Percentiles rank a stretch among this genome's conserved stretches.
Conservation (phyloP, 2,329 filamentous ascomycete species). For the Xylaria polymorpha region DNA sequence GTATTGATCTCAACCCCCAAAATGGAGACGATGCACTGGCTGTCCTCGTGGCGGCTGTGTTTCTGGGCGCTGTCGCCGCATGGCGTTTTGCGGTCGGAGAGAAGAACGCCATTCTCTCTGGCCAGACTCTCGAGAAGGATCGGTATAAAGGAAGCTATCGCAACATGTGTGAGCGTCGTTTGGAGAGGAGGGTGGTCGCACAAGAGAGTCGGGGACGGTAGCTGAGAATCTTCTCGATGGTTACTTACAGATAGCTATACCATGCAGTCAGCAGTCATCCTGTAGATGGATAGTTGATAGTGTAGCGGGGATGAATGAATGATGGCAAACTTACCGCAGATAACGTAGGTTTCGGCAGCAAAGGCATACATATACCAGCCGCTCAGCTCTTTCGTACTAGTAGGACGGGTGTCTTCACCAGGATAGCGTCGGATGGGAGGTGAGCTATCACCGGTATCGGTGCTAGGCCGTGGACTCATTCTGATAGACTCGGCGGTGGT, state of each 20-base stretch:
- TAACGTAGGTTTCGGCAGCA: conserved; percentile 95
- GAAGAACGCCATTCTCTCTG: conserved; percentile 87
- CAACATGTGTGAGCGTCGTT: conserved; percentile 36
- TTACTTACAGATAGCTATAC: conserved; percentile 48
- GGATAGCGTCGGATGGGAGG: conserved; percentile 68
- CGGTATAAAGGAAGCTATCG: conserved; percentile 88
- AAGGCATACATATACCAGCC: conserved; percentile 98
- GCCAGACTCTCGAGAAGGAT: conserved; percentile 95
- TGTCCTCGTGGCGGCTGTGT: conserved; percentile 56
- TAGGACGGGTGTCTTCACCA: conserved; percentile 89
- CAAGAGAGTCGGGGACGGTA: background rate
- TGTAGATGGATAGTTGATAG: background rate
- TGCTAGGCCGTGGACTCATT: conserved; percentile 54
- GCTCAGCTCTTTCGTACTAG: conserved; percentile 84
- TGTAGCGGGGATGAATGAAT: background rate
- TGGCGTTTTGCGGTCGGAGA: conserved; percentile 79
- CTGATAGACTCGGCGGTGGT: conserved; percentile 54
- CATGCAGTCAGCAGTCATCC: conserved; percentile 19
- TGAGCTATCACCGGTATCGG: conserved; percentile 52
- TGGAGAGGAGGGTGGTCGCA: background rate
- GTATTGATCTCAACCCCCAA: conserved; percentile 91
- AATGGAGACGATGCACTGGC: conserved; percentile 85
- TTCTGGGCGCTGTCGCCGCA: conserved; percentile 75
- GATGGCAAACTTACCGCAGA: conserved; percentile 79
- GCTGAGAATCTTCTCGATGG: conserved; percentile 4